A percentile compares a stretch with the other conserved stretches of the same genome.
phyloP scores from a whole-genome alignment of 371 early-diverging fungal species.

The Batrachochytrium dendrobatidis region DNA sequence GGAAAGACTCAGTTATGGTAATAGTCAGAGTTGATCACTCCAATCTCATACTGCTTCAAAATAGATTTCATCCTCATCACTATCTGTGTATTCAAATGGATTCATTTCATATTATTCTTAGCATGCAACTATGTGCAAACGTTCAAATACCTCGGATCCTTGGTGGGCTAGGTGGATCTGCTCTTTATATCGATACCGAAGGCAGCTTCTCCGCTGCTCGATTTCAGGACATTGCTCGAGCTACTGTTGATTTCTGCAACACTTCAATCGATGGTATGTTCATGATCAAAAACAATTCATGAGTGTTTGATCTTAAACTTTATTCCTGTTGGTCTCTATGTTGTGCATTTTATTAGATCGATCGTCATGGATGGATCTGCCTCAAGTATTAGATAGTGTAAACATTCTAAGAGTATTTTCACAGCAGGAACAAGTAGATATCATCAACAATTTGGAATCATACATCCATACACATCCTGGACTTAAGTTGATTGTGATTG shows the following conservation, averaged over 20 bases:
- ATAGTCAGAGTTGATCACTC: neutral
- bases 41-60: neutral
- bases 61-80: neutral
- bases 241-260: neutral
- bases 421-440: slow-evolving; percentile 5
- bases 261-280: neutral
- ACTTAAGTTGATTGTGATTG: slow-evolving; percentile 52
- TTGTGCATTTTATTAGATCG: too few relatives aligned
- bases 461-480: neutral
- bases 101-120: slow-evolving; percentile 9
- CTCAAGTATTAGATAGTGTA: neutral
- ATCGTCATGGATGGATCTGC: neutral
- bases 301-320: too few relatives aligned
- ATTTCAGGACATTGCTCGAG: slow-evolving; percentile 33
- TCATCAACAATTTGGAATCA: slow-evolving; percentile 4
- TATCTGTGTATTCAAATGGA: slow-evolving; percentile 1
- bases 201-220: slow-evolving; percentile 47
- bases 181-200: slow-evolving; percentile 66
- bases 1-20: slow-evolving; percentile 66
- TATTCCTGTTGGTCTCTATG: too few relatives aligned
- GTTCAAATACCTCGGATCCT: slow-evolving; percentile 32
- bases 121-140: slow-evolving; percentile 59
- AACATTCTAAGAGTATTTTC: slow-evolving; percentile 1
- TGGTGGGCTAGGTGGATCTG: slow-evolving; percentile 46
- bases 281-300: too few relatives aligned